Evolutionary conservation across 2,329 filamentous ascomycete genomes (phyloP), one percentile per base, ranked within the genome.

Genomic region (Colletotrichum shisoi): DNA sequence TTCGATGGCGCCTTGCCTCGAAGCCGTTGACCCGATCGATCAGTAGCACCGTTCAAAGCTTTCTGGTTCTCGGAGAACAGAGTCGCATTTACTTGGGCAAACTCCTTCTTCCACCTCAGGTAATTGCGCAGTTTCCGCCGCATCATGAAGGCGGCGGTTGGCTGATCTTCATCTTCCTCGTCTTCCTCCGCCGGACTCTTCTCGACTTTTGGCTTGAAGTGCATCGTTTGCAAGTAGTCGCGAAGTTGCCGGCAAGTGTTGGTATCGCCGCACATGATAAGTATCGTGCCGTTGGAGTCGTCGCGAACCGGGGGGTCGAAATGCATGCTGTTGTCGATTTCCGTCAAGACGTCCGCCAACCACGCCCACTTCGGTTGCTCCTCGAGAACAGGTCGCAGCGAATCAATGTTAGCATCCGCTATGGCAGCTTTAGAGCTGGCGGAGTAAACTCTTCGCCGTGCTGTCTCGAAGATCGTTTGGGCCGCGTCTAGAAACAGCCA

Each of bases 401-500:
- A 86, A 71, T 93, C 77, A 71, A 87, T 74, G 74, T 82, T 74
- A 17, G 80, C 79, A 46, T 83, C 77, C 51, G 77, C 77, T 57
- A 70, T 72, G 44, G 70, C 68, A 8, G 70, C 78, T 56, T 84
- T 87, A 37, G 88, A 85, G 61, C 82, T 87, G 49, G 92, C 85
- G 9, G 90, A 88, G 74, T 97, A 99, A 5, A 97, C 94, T 71
- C 95, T 85, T 63, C 89, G 87, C 76, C 93, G 95, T 1, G 95
- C 93, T 3, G 92, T 93, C 68, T 94, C 91, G 71, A 99, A 98
- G 13, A 99, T 92, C 17, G 92, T 94, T 77, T 98, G 92, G 0
- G 95, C 94, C 27, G 94, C 94, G 76, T 98, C 95, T 5, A 98
- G 85, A 72, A 97, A 98, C 39, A 99, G 83, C 95, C 95, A 99